Base-by-base conservation (phyloP, 768 basidiomycete genomes). In the Royoungia palumana region DNA sequence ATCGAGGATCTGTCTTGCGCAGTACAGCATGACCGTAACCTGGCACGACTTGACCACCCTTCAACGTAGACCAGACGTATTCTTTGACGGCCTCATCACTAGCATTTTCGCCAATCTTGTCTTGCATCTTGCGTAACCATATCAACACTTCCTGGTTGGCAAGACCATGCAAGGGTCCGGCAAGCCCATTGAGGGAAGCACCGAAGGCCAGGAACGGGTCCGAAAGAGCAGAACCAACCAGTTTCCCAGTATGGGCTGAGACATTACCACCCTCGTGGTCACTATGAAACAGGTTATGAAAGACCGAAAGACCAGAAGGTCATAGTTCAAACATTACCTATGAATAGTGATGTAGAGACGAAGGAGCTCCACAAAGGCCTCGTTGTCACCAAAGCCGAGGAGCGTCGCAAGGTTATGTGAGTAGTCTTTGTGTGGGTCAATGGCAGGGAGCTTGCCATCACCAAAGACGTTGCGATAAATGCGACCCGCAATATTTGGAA, bases 181-280 rank as follows among this genome's bases (percentile, higher is more conserved):
- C 95, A 36, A 98, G 85, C 73, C 95, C 95, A 60, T 95, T 95
- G 52, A 98, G 75, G 27, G 94, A 88, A 41, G 95, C 95, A 50
- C 80, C 82, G 67, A 91, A 97, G 6, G 94, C 80, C 21, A 97
- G 83, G 91, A 96, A 97, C 46, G 95, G 95, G 67, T 98, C 95
- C 0, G 94, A 94, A 49, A 98, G 86, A 44, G 95, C 94, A 46
- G 93, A 94, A 47, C 91, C 92, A 55, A 94, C 93, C 19, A 94
- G 78, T 70, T 94, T 91, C 49, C 89, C 89, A 19, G 92, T 88
- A 75, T 94, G 92, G 2, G 92, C 93, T 44, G 95, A 97, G 53
- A 98, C 95, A 59, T 98, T 98, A 38, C 95, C 95, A 67, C 95
- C 95, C 72, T 98, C 95, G 72, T 98, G 95, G 66, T 98, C 95